Conservation (phyloP, 108 stramenopile genomes). For the Cylindrotheca closterium region DNA sequence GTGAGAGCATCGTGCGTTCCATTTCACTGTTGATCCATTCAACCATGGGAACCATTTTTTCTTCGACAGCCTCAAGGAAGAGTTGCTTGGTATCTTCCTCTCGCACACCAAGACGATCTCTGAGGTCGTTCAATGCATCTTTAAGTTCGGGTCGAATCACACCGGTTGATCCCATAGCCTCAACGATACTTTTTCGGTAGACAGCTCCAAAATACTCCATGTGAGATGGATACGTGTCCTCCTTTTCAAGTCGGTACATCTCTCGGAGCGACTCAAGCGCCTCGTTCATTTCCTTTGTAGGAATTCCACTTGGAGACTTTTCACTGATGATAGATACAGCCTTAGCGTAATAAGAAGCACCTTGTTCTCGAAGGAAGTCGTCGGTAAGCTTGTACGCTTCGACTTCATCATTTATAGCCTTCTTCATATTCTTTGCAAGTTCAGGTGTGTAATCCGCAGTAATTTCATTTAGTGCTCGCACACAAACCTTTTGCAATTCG, state of each 20-base stretch:
- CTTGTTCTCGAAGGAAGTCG: slow-evolving; percentile 57
- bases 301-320: slow-evolving; percentile 72
- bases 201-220: slow-evolving; percentile 63
- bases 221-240: slow-evolving; percentile 57
- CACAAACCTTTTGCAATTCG: slow-evolving; percentile 58
- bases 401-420: slow-evolving; percentile 49
- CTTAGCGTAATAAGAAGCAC: slow-evolving; percentile 59
- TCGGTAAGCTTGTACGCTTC: slow-evolving; percentile 54
- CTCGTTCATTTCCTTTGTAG: slow-evolving; percentile 55
- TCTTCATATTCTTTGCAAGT: slow-evolving; percentile 64
- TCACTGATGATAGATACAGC: slow-evolving; percentile 49
- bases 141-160: slow-evolving; percentile 79
- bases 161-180: slow-evolving; percentile 85
- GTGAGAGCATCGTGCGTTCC: slow-evolving; percentile 73
- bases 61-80: slow-evolving; percentile 70
- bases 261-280: slow-evolving; percentile 58
- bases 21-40: slow-evolving; percentile 79
- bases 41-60: slow-evolving; percentile 79
- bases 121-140: slow-evolving; percentile 61
- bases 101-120: slow-evolving; percentile 67
- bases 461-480: slow-evolving; percentile 62
- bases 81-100: slow-evolving; percentile 63
- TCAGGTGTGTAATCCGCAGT: slow-evolving; percentile 61
- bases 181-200: slow-evolving; percentile 77
- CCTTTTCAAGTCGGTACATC: slow-evolving; percentile 49